Evolutionary conservation across 2,329 filamentous ascomycete species (phyloP).

Genomic region (Coleophoma crateriformis): DNA sequence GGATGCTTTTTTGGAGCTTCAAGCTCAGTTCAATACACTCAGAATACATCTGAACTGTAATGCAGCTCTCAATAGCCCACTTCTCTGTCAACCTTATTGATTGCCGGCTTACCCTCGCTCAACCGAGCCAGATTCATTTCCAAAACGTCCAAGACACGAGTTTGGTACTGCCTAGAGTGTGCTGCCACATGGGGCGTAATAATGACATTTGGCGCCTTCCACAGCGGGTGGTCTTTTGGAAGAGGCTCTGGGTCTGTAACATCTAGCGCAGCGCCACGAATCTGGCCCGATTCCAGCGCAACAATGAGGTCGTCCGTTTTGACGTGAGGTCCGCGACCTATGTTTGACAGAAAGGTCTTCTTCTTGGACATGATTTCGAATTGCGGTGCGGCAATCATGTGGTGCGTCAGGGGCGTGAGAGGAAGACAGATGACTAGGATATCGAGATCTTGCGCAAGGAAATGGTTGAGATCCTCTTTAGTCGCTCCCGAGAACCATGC

Average conservation of each 20-base stretch:
- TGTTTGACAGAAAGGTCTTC: constrained; percentile 56
- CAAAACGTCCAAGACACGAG: background rate
- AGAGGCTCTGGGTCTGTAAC: constrained; percentile 78
- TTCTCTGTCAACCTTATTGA: background rate
- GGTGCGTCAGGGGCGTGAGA: constrained; percentile 40
- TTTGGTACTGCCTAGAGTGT: background rate
- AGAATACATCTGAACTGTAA: no score
- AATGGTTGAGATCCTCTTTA: constrained; percentile 40
- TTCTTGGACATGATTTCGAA: constrained; percentile 39
- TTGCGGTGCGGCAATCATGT: constrained; percentile 44
- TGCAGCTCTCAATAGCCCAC: no score
- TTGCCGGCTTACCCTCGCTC: background rate
- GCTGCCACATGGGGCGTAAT: constrained; percentile 48
- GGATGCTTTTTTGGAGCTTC: no score
- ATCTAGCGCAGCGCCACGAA: constrained; percentile 64
- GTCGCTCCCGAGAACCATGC: constrained; percentile 44
- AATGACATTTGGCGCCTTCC: constrained; percentile 64
- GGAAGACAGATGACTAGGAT: constrained; percentile 47
- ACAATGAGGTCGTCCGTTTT: constrained; percentile 50
- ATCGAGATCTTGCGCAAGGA: constrained; percentile 45
- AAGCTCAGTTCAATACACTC: no score
- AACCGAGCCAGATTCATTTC: background rate
- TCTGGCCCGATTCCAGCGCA: constrained; percentile 42
- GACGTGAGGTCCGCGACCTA: constrained; percentile 53
- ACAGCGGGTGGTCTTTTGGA: constrained; percentile 61